These are phyloP conservation scores for Auricularia auricula-judae DNA, from an alignment of 768 basidiomycete genomes.

Conservation along the genomic window DNA sequence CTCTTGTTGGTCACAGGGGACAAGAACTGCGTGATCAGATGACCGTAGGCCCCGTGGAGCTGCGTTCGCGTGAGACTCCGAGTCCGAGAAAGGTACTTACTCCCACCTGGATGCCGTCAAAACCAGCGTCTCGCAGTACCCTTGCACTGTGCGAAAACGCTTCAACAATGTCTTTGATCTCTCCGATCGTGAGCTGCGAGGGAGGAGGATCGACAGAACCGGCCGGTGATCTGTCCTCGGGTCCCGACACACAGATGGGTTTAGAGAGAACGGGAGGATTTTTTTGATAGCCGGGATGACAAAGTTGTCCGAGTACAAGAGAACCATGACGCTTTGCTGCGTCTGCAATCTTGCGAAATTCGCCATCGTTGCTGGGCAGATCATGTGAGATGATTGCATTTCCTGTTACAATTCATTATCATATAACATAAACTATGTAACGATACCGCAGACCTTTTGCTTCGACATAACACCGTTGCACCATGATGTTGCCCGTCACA, in stretches of 20 bases:
- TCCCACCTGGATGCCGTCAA: not conserved
- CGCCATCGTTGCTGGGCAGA: not conserved
- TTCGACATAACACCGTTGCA: not conserved
- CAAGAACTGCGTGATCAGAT: constrained; percentile 21
- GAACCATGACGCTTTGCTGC: not conserved
- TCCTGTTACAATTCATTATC: not conserved
- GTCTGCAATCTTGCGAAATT: not conserved
- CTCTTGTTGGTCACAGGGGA: constrained; percentile 32
- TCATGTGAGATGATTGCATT: not conserved
- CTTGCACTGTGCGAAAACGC: not conserved
- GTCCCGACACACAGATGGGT: not conserved
- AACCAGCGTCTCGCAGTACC: not conserved
- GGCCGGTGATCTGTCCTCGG: not conserved
- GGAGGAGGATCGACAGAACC: not conserved
- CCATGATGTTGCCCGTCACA: not conserved
- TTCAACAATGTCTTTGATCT: not conserved
- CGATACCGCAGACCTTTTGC: not conserved
- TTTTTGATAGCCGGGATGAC: not conserved
- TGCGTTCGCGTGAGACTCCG: constrained; percentile 7
- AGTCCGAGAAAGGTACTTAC: not conserved
- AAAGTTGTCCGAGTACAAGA: not conserved
- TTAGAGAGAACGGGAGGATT: not conserved
- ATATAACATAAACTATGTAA: not conserved
- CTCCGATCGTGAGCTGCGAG: not conserved
- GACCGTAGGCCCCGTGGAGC: constrained; percentile 25